phyloP scores from a whole-genome alignment of 2,329 filamentous ascomycete genomes.

The Macrophomina pseudophaseolina region DNA sequence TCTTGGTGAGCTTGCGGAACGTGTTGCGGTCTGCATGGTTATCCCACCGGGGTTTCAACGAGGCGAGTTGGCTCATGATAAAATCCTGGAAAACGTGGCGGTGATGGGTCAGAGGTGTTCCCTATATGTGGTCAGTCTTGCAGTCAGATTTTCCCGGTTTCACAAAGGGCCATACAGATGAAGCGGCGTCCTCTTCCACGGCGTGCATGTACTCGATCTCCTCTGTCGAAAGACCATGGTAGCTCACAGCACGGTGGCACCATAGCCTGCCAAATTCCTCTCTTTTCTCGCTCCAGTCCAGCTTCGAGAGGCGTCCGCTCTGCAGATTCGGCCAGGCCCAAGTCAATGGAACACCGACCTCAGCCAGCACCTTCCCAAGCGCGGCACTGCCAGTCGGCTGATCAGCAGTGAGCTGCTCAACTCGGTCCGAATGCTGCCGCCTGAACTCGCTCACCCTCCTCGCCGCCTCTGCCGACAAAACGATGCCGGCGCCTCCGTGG shows the following conservation, averaged over 20 bases:
- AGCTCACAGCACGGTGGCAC: slow-evolving; percentile 57
- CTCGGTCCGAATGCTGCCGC: slow-evolving; percentile 45
- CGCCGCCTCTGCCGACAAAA: slow-evolving; percentile 58
- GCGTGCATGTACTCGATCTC: slow-evolving; percentile 52
- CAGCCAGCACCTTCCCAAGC: slow-evolving; percentile 53
- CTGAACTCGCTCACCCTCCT: slow-evolving; percentile 51
- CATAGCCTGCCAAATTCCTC: slow-evolving; percentile 43
- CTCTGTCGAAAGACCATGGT: slow-evolving; percentile 54
- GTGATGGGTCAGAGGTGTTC: slow-evolving; percentile 41
- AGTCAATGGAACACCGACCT: slow-evolving; percentile 52
- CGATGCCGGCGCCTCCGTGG: slow-evolving; percentile 60
- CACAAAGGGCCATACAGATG: slow-evolving; percentile 29
- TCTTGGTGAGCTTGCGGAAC: slow-evolving; percentile 8
- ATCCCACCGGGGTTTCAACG: slow-evolving; percentile 38
- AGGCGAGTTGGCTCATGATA: slow-evolving; percentile 37
- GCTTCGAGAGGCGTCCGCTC: slow-evolving; percentile 49
- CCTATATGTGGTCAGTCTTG: slow-evolving; percentile 29
- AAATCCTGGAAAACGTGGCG: slow-evolving; percentile 43
- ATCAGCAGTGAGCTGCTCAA: slow-evolving; percentile 52
- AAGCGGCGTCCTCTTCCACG: slow-evolving; percentile 52
- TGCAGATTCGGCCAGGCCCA: slow-evolving; percentile 57
- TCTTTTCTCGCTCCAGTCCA: slow-evolving; percentile 31
- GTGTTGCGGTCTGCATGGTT: slow-evolving; percentile 35
- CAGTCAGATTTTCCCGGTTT: neutral
- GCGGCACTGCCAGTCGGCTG: slow-evolving; percentile 60